These are phyloP conservation scores for Adansonia madagascariensis DNA, from an alignment of 441 rosid genomes.

Conservation along the genomic window DNA sequence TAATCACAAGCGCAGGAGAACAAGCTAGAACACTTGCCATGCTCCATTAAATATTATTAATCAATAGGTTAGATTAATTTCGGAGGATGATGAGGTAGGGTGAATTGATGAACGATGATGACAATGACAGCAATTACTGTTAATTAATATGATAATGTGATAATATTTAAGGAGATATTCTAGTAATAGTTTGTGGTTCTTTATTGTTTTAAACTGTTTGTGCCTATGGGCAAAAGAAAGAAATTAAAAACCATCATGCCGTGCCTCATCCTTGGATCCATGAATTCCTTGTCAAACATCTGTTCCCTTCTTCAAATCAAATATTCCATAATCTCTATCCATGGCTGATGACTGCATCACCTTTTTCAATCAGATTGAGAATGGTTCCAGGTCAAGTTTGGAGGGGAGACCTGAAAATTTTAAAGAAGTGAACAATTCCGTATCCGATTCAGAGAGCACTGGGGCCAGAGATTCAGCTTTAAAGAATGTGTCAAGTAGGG, in stretches of 20 bases:
- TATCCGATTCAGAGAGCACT: conserved; percentile 59
- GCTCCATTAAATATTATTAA: not conserved
- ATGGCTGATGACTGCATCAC: not conserved
- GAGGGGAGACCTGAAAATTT: conserved; percentile 44
- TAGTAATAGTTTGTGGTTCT: not conserved
- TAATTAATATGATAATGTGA: not conserved
- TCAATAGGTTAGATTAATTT: too few relatives aligned
- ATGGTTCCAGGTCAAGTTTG: conserved; percentile 35
- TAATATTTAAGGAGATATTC: too few relatives aligned
- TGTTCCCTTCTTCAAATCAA: not conserved
- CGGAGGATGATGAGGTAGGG: not conserved
- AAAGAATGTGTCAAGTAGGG: conserved; percentile 37
- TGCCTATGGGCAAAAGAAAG: not conserved
- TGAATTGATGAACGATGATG: not conserved
- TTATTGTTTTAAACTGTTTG: not conserved
- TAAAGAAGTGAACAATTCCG: conserved; percentile 46
- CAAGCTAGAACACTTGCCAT: not conserved
- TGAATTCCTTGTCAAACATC: conserved; percentile 18
- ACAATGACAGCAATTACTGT: not conserved
- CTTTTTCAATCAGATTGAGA: conserved; percentile 45
- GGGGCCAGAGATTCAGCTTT: conserved; percentile 48
- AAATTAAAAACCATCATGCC: not conserved
- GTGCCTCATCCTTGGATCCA: not conserved
- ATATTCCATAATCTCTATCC: not conserved
- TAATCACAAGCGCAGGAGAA: not conserved